phyloP scores from a whole-genome alignment of 768 basidiomycete genomes.

The Trametes gibbosa region DNA sequence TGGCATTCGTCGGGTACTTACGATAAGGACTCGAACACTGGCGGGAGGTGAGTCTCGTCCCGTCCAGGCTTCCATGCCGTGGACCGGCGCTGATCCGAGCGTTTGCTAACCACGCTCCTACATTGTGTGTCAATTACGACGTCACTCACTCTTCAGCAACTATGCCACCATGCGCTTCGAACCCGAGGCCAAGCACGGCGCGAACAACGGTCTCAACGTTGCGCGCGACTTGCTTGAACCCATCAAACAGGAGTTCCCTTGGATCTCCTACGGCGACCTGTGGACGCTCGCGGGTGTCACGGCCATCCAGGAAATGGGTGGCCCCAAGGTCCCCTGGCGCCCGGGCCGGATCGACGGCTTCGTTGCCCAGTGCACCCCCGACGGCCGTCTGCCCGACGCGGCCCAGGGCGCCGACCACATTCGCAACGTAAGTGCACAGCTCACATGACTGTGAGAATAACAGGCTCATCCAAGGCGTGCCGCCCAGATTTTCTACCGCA shows the following conservation, averaged over 20 bases:
- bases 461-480: neutral
- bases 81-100: neutral
- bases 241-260: constrained; percentile 82
- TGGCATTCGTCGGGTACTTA: constrained; percentile 96
- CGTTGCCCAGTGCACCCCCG: constrained; percentile 70
- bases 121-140: too few species aligned
- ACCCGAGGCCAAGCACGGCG: constrained; percentile 80
- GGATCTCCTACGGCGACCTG: constrained; percentile 95
- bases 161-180: constrained; percentile 98
- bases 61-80: neutral
- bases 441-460: neutral
- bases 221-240: constrained; percentile 84
- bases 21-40: constrained; percentile 72
- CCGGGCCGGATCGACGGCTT: constrained; percentile 90
- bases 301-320: constrained; percentile 90
- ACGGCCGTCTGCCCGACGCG: constrained; percentile 89
- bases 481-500: constrained; percentile 78
- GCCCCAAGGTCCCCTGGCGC: constrained; percentile 92
- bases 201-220: constrained; percentile 78
- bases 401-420: constrained; percentile 82
- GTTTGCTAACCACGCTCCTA: constrained; percentile 5
- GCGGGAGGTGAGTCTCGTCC: constrained; percentile 61
- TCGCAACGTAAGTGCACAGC: constrained; percentile 52
- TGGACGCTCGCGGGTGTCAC: constrained; percentile 96
- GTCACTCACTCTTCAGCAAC: too few species aligned